phyloP scores from a whole-genome alignment of 2,329 filamentous ascomycete species.

The Capronia americana region DNA sequence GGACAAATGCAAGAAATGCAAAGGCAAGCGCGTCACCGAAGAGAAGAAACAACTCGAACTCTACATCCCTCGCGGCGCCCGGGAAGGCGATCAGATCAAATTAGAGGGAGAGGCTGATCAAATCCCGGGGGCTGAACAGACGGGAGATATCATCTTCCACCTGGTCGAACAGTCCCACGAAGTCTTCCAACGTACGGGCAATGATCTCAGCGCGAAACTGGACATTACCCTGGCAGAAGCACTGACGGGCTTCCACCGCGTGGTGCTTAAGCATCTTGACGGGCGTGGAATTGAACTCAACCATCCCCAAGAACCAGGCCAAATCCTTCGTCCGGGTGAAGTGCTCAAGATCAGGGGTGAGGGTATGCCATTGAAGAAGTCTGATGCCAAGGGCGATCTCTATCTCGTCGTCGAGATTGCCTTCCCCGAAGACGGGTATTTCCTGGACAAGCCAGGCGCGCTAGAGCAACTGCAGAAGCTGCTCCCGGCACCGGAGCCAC shows the following conservation, averaged over 20 bases:
- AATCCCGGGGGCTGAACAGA: slow-evolving; percentile 76
- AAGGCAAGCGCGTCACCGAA: slow-evolving; percentile 83
- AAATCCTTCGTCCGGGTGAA: slow-evolving; percentile 81
- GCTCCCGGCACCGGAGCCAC: slow-evolving; percentile 68
- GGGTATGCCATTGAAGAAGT: slow-evolving; percentile 92
- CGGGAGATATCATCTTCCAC: slow-evolving; percentile 91
- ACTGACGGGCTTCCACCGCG: slow-evolving; percentile 84
- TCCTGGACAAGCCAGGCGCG: slow-evolving; percentile 66
- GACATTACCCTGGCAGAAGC: slow-evolving; percentile 83
- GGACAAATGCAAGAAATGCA: slow-evolving; percentile 98
- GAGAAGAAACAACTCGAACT: slow-evolving; percentile 95
- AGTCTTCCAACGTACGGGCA: slow-evolving; percentile 79
- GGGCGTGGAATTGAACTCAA: slow-evolving; percentile 85
- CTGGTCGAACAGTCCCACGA: slow-evolving; percentile 82
- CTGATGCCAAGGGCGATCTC: slow-evolving; percentile 82
- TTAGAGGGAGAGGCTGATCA: slow-evolving; percentile 95
- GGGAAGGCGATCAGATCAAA: slow-evolving; percentile 84
- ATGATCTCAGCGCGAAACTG: slow-evolving; percentile 82
- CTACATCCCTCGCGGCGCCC: slow-evolving; percentile 68
- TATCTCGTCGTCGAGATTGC: slow-evolving; percentile 85
- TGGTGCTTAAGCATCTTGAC: slow-evolving; percentile 90
- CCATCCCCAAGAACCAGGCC: slow-evolving; percentile 76
- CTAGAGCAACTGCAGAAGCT: slow-evolving; percentile 75
- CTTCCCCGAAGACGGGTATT: slow-evolving; percentile 88
- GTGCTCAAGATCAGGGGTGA: slow-evolving; percentile 85